phyloP scores from a whole-genome alignment of 2,329 filamentous ascomycete species.

The Scleromitrula shiraiana region DNA sequence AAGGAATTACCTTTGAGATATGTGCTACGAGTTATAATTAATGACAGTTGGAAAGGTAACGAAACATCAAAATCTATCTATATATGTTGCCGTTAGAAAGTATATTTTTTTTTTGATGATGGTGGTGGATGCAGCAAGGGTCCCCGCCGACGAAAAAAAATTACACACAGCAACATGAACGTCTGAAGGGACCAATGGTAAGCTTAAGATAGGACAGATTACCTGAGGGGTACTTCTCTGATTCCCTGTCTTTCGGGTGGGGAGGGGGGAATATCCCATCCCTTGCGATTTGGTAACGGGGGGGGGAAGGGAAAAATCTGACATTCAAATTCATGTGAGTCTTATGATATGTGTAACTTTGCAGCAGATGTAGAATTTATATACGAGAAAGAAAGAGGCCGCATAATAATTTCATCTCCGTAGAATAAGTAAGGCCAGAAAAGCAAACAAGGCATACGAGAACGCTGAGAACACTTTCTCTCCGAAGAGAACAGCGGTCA shows the following conservation, averaged over 20 bases:
- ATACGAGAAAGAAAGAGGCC: neutral
- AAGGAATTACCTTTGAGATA: no score
- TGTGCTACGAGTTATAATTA: no score
- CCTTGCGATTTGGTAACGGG: no score
- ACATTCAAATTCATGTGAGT: no score
- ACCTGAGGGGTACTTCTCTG: conserved; percentile 6
- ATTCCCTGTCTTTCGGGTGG: neutral
- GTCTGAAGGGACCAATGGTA: neutral
- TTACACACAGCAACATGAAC: conserved; percentile 10
- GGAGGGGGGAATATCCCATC: neutral
- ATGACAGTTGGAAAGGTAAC: no score
- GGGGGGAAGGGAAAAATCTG: no score
- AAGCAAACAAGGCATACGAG: neutral
- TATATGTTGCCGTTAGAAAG: no score
- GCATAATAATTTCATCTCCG: no score
- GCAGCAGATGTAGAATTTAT: no score
- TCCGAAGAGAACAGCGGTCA: neutral
- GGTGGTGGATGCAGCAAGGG: neutral
- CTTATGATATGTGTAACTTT: neutral
- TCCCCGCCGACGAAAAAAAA: conserved; percentile 6
- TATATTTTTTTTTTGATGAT: no score
- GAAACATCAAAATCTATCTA: no score
- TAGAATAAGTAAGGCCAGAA: neutral
- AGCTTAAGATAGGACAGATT: conserved; percentile 8
- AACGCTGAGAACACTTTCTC: neutral